Conservation (phyloP, 106 monocot species). For the Alisma plantagoaquatica region DNA sequence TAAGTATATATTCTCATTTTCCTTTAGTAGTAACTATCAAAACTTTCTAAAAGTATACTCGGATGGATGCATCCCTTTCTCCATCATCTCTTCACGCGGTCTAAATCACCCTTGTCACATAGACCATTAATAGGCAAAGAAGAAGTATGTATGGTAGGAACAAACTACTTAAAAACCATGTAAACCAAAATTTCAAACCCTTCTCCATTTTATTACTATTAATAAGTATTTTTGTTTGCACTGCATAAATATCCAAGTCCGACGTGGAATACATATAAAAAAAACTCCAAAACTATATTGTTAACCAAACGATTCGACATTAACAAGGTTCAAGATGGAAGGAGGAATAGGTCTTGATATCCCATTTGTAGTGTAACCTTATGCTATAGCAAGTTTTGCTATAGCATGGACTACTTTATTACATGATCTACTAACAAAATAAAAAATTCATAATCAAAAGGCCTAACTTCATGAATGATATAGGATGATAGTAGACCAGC, state of each 20-base stretch:
- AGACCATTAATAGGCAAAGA: conserved; percentile 85
- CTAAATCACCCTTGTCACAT: conserved; percentile 57
- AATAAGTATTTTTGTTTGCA: conserved; percentile 98
- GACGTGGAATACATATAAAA: conserved; percentile 64
- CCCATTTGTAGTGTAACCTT: too few species aligned
- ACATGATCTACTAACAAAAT: too few species aligned
- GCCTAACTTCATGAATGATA: too few species aligned
- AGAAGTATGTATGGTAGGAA: conserved; percentile 89
- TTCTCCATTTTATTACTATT: conserved; percentile 40
- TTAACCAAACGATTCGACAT: too few species aligned
- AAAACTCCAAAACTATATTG: too few species aligned
- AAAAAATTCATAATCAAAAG: too few species aligned
- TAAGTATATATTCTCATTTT: conserved; percentile 67
- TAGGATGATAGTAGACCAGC: too few species aligned
- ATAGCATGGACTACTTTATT: too few species aligned
- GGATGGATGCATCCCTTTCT: conserved; percentile 80
- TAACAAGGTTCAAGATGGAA: too few species aligned
- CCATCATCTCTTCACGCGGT: conserved; percentile 94
- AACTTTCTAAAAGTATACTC: conserved; percentile 83
- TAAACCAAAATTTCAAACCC: conserved; percentile 91
- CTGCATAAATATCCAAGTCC: conserved; percentile 87
- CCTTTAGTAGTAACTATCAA: conserved; percentile 73
- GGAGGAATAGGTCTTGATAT: too few species aligned
- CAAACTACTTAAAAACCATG: conserved; percentile 70
- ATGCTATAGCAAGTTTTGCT: too few species aligned